phyloP scores from a whole-genome alignment of 805 yeast genomes.

The Metschnikowia vanudenii region DNA sequence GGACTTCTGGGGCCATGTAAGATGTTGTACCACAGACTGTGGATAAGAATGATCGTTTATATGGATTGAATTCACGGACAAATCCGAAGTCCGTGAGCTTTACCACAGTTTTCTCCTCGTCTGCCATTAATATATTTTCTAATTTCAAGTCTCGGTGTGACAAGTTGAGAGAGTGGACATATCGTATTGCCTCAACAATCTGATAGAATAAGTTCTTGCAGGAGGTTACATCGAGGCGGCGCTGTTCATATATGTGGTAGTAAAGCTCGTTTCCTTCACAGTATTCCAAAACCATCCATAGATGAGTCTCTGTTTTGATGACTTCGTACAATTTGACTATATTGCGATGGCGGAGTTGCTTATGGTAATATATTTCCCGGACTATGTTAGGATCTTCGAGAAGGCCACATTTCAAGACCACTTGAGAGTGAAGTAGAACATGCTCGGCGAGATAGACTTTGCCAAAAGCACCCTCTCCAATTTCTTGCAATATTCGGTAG shows the following conservation, averaged over 20 bases:
- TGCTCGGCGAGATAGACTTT: conserved; percentile 86
- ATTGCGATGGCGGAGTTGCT: conserved; percentile 79
- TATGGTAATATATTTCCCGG: conserved; percentile 84
- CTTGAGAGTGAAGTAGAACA: conserved; percentile 62
- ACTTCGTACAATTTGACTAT: conserved; percentile 85
- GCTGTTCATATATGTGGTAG: conserved; percentile 56
- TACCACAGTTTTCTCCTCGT: conserved; percentile 55
- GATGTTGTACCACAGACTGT: conserved; percentile 94
- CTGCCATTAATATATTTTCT: conserved; percentile 65
- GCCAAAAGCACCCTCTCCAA: conserved; percentile 94
- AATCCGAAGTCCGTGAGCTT: conserved; percentile 94
- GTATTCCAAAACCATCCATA: conserved; percentile 89
- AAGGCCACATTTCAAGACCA: conserved; percentile 80
- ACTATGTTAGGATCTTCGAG: conserved; percentile 82
- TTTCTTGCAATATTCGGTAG: conserved; percentile 66
- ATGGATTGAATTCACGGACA: conserved; percentile 65
- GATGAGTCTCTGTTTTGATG: conserved; percentile 70
- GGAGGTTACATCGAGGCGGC: conserved; percentile 51
- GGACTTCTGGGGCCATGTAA: conserved; percentile 94
- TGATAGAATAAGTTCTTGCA: conserved; percentile 59
- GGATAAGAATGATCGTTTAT: conserved; percentile 52
- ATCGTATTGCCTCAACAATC: conserved; percentile 61
- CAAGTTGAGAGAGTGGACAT: conserved; percentile 74
- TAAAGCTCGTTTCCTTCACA: conserved; percentile 81
- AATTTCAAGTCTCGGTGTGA: conserved; percentile 83